These are phyloP conservation scores for Aureobasidium pullulans DNA, from an alignment of 2,329 filamentous ascomycete species.

Conservation along the genomic window DNA sequence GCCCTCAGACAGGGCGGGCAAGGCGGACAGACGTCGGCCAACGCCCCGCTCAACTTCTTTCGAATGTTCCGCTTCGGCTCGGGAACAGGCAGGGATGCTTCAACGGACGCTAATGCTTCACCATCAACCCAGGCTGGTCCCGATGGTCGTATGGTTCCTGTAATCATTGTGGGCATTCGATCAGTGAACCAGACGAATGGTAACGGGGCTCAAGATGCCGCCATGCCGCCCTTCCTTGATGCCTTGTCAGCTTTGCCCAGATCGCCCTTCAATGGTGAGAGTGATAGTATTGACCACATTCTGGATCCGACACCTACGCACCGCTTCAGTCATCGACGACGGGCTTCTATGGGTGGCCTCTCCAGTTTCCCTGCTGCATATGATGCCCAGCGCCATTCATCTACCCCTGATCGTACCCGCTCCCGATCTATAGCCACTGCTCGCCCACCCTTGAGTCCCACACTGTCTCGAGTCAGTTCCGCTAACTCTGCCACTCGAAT, in stretches of 20 bases:
- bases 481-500: slow-evolving; percentile 32
- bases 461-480: slow-evolving; percentile 48
- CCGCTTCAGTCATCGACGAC: slow-evolving; percentile 46
- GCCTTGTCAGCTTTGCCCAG: slow-evolving; percentile 42
- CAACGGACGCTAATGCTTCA: slow-evolving; percentile 2
- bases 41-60: slow-evolving; percentile 57
- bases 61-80: slow-evolving; percentile 62
- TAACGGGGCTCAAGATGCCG: slow-evolving; percentile 36
- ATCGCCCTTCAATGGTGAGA: slow-evolving; percentile 32
- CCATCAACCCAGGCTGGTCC: slow-evolving; percentile 16
- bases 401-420: slow-evolving; percentile 36
- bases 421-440: slow-evolving; percentile 44
- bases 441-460: slow-evolving; percentile 51
- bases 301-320: slow-evolving; percentile 49
- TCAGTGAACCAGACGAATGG: slow-evolving; percentile 48
- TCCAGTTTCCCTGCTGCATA: slow-evolving; percentile 42
- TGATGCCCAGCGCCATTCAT: slow-evolving; percentile 48
- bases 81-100: slow-evolving; percentile 27
- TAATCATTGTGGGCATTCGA: slow-evolving; percentile 63
- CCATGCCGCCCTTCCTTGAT: slow-evolving; percentile 43
- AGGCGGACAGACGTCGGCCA: slow-evolving; percentile 28
- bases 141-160: slow-evolving; percentile 56
- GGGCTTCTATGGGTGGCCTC: slow-evolving; percentile 48
- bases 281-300: slow-evolving; percentile 40
- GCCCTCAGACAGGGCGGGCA: slow-evolving; percentile 43